Base-by-base conservation (phyloP, 139 green algal genomes). In the Asterochloris erici region DNA sequence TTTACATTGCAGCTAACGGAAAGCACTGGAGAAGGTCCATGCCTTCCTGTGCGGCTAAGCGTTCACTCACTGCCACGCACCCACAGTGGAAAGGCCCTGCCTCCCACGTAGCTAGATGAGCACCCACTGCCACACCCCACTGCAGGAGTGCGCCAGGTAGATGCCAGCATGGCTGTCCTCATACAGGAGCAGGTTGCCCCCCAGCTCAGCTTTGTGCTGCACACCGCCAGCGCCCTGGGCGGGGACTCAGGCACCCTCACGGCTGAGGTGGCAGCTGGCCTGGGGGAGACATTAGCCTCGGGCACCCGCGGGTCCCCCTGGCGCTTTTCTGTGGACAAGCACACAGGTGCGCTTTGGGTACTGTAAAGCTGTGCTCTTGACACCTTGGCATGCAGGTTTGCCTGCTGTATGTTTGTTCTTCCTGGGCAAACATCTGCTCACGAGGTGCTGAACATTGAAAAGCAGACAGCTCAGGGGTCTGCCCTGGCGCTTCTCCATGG, bases 231-330 rank as follows among this genome's bases (percentile, higher is more conserved):
- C 77, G 94, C 95, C 12, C 73, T 94, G 28, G 88, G 88, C 62
- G 76, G 87, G 70, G 87, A 94, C 83, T 60, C 79, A 0, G 81
- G 82, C 15, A 69, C 88, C 19, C 81, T 98, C 70, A 85, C 93
- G 19, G 94, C 93, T 14, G 96, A 98, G 90, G 60, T 98, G 47
- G 96, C 95, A 11, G 85, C 90, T 12, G 96, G 95, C 9, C 89
- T 98, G 63, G 97, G 97, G 0, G 97, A 99, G 88, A 98, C 94
- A 9, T 90, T 99, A 54, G 97, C 97, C 6, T 91, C 91, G 61
- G 96, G 95, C 70, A 95, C 93, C 10, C 84, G 91, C 12, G 97
- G 97, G 79, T 95, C 91, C 2, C 92, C 95, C 27, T 99, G 95
- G 94, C 92, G 97, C 38, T 81, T 99, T 12, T 85, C 90, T 64